Evolutionary conservation across 345 rosid species (phyloP), one percentile per base, ranked within the genome.

Genomic region (Acer yangbiense): DNA sequence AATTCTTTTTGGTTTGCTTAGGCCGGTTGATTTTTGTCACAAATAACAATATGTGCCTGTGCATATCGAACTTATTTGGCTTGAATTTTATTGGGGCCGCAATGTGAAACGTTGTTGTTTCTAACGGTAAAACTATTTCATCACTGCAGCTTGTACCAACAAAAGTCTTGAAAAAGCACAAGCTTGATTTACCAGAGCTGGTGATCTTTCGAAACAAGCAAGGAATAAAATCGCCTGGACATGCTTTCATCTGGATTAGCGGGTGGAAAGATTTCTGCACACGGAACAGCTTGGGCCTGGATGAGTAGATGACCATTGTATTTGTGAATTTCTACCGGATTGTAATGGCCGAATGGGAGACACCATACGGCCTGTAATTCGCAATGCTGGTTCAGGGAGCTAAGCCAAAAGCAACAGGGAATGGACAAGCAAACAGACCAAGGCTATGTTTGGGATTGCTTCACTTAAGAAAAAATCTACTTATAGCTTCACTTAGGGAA

Each of bases 241-340:
- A 27, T 21, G 18, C 65, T 43, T 13, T 11, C 14, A 2, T 3
- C 11, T 75, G 76, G 67, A 75, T 80, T 32, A 64, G 14, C 1
- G 72, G 83, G 18, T 75, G 76, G 72, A n/a, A 48, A 16, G 61
- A 60, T 16, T 67, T 80, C 11, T 25, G 66, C 20, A 52, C 9
- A 7, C 39, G 46, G 13, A 64, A 70, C 52, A 5, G 54, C 44
- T n/a, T 75, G 57, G 18, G 29, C 21, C 39, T 25, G 6, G 39
- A 69, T 0, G 6, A 25, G 64, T n/a, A n/a, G n/a, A n/a, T 0
- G 72, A 80, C 61, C 3, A 1, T 8, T 74, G 74, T 35, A 54
- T 75, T 1, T 80, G 76, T 70, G 79, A 80, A 67, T 9, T 80
- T 41, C 35, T 7, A 44, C 7, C 1, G 12, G 11, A 12, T 1